Evolutionary conservation across 345 rosid species (phyloP), one percentile per base, ranked within the genome.

Genomic region (Psidium friedrichsthalianum): DNA sequence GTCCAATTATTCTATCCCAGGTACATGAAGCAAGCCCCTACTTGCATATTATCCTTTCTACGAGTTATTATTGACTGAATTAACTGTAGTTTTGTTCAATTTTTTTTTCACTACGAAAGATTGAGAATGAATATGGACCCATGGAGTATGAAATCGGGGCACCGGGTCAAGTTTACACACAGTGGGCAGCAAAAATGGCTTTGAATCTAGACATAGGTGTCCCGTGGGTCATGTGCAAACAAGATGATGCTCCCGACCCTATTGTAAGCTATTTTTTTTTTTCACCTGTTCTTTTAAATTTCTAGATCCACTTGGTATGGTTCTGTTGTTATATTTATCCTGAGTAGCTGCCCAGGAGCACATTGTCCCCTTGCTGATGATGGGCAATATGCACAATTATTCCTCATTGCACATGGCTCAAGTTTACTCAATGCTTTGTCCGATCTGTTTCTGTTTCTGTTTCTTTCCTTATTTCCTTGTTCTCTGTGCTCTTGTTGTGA

Each of bases 161-260:
- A 53, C 91, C 98, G 3, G 98, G 99, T 82, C 86, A 90, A 84
- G 88, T 94, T 55, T 98, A 98, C 92, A 90, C 92, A 27, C 80
- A 92, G 15, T 98, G 99, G 99, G 98, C 99, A 86, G 99, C 99
- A 84, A 85, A 93, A 74, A 95, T 98, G 99, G 99, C 99, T 76
- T 92, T 95, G 88, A 98, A 94, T 83, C 96, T 94, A 6, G 94
- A 91, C 87, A 95, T 95, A 27, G 98, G 99, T 85, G 98, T 98
- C 89, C 99, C 99, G 8, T 98, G 99, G 99, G 91, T 98, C 92
- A 98, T 98, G 99, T 98, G 99, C 96, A 98, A 98, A 92, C 99
- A 98, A 92, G 99, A 98, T 91, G 99, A 96, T 89, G 99, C 97
- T 57, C 99, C 98, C 0, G 99, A 98, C 91, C 98, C 99, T 86